phyloP scores from a whole-genome alignment of 129 eudicot genomes.

The Solidago caesia region DNA sequence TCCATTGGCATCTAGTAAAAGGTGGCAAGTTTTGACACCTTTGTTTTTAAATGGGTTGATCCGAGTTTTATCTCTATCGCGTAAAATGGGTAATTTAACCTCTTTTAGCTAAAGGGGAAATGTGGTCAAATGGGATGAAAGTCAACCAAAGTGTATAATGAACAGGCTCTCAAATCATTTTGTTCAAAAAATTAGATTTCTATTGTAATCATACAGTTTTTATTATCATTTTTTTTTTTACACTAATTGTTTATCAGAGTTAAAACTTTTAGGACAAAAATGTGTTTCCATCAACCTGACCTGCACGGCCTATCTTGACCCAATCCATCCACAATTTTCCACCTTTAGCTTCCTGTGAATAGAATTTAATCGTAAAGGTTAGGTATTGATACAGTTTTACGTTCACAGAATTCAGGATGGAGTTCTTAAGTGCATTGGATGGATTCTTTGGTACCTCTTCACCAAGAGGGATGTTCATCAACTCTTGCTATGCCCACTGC shows the following conservation, averaged over 20 bases:
- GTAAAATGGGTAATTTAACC: background rate
- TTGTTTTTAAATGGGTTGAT: background rate
- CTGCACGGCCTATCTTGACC: no score
- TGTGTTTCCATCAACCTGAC: no score
- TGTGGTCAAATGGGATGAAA: background rate
- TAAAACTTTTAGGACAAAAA: no score
- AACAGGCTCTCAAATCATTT: background rate
- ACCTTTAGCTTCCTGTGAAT: no score
- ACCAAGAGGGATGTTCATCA: constrained; percentile 73
- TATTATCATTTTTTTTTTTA: background rate
- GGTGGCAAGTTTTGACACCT: background rate
- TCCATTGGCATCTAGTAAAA: background rate
- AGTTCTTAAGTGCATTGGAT: constrained; percentile 56
- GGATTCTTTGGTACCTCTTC: constrained; percentile 42
- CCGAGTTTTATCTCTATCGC: background rate
- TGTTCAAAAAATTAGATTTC: background rate
- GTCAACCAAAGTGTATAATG: background rate
- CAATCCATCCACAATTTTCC: no score
- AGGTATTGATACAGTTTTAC: background rate
- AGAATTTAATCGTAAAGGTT: no score
- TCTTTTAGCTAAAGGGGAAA: background rate
- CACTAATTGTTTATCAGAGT: background rate
- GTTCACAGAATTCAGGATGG: constrained; percentile 52
- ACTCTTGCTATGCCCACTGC: constrained; percentile 94
- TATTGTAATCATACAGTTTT: background rate